Evolutionary conservation across 2,329 filamentous ascomycete genomes (phyloP).

Genomic region (Nigrospora sphaerica): DNA sequence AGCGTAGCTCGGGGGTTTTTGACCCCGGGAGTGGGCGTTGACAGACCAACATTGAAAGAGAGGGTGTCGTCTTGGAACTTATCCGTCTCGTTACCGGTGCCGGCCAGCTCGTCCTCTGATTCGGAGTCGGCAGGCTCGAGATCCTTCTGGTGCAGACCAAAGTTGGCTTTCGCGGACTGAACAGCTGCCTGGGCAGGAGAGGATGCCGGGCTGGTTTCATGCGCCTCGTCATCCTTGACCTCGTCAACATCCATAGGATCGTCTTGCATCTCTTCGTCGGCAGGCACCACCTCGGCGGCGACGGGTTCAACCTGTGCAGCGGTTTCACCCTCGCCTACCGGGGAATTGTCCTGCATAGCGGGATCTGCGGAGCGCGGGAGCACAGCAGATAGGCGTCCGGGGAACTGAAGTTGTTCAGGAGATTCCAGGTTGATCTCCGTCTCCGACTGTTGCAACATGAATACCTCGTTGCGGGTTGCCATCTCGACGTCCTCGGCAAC

Average conservation of each 20-base stretch:
- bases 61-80: slow-evolving; percentile 17
- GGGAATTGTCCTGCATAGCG: slow-evolving; percentile 23
- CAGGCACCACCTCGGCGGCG: background rate
- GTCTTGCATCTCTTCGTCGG: slow-evolving; percentile 1
- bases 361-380: slow-evolving; percentile 35
- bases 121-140: slow-evolving; percentile 36
- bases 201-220: slow-evolving; percentile 9
- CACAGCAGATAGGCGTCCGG: slow-evolving; percentile 37
- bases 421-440: slow-evolving; percentile 24
- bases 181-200: slow-evolving; percentile 22
- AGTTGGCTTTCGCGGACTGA: slow-evolving; percentile 19
- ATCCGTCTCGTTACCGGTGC: slow-evolving; percentile 17
- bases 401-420: slow-evolving; percentile 31
- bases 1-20: slow-evolving; percentile 14
- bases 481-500: too few species aligned
- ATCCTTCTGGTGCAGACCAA: slow-evolving; percentile 41
- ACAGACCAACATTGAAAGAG: slow-evolving; percentile 22
- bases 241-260: slow-evolving; percentile 21
- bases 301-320: background rate
- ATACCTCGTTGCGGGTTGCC: too few species aligned
- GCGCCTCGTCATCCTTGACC: slow-evolving; percentile 11
- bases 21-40: slow-evolving; percentile 33
- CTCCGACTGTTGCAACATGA: slow-evolving; percentile 9
- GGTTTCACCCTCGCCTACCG: slow-evolving; percentile 6
- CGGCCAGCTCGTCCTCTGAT: slow-evolving; percentile 45